phyloP scores from a whole-genome alignment of 257 asterid species.

The Henckelia pumila region DNA sequence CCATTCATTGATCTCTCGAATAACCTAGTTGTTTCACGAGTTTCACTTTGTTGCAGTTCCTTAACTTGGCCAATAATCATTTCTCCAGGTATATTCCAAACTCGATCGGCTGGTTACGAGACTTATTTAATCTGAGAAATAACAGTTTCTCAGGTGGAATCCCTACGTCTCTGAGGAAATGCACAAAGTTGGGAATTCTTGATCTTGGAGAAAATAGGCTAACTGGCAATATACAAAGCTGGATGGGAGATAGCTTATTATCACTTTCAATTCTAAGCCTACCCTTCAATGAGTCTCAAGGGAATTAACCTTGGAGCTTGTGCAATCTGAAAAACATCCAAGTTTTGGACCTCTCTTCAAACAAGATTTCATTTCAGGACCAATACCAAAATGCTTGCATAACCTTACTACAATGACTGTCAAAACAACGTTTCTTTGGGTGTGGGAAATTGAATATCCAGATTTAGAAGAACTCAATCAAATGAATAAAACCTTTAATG shows the following conservation, averaged over 20 bases:
- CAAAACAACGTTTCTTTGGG: no score
- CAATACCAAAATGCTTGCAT: slow-evolving; percentile 20
- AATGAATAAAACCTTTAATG: neutral
- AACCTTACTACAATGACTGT: slow-evolving; percentile 18
- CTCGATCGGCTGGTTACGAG: neutral
- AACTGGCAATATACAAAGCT: no score
- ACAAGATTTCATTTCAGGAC: slow-evolving; percentile 9
- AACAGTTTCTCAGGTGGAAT: no score
- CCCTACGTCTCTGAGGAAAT: no score
- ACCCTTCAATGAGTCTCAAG: neutral
- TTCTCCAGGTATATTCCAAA: slow-evolving; percentile 10
- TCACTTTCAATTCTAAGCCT: no score
- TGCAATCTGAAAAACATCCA: slow-evolving; percentile 5
- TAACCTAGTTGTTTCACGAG: slow-evolving; percentile 10
- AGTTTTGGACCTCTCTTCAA: no score
- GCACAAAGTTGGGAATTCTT: no score
- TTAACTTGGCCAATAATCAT: slow-evolving; percentile 19
- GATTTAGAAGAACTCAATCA: no score
- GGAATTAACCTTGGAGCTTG: slow-evolving; percentile 8
- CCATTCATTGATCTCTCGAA: slow-evolving; percentile 15
- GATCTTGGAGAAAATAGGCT: no score
- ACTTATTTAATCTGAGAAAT: neutral
- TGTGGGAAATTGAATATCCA: no score
- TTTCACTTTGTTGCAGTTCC: neutral
- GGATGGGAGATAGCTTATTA: no score